Conservation (phyloP, 306 rosid genomes). For the Prosopis cineraria region DNA sequence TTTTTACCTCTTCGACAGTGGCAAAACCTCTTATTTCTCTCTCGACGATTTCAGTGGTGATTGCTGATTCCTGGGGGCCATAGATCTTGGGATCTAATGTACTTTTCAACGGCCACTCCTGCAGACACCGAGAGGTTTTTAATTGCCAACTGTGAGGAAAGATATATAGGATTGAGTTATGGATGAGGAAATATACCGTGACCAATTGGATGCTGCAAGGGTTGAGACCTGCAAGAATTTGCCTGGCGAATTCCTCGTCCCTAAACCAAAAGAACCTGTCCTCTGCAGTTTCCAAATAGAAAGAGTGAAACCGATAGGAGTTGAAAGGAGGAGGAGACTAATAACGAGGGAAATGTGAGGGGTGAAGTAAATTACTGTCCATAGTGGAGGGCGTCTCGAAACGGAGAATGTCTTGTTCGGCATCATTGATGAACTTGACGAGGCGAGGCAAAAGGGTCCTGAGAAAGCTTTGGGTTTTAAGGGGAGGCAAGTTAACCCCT, state of each 20-base stretch:
- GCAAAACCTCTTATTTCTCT: conserved; percentile 53
- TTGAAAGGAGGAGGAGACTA: not conserved
- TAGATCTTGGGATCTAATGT: conserved; percentile 63
- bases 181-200: conserved; percentile 47
- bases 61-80: conserved; percentile 72
- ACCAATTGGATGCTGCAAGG: conserved; percentile 69
- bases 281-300: conserved; percentile 37
- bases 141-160: not conserved
- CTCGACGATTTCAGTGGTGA: conserved; percentile 62
- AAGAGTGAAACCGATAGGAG: not conserved
- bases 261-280: conserved; percentile 90
- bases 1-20: conserved; percentile 56
- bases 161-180: no score
- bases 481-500: conserved; percentile 55
- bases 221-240: conserved; percentile 88
- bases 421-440: conserved; percentile 34
- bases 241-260: conserved; percentile 82
- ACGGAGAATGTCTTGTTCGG: conserved; percentile 44
- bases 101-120: conserved; percentile 97
- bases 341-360: not conserved
- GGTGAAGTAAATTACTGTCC: conserved; percentile 43
- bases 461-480: conserved; percentile 22
- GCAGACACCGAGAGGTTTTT: not conserved
- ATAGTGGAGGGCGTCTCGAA: conserved; percentile 60
- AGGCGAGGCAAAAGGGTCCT: conserved; percentile 46